Conservation (phyloP, 345 rosid species). For the Citrus sp. region DNA sequence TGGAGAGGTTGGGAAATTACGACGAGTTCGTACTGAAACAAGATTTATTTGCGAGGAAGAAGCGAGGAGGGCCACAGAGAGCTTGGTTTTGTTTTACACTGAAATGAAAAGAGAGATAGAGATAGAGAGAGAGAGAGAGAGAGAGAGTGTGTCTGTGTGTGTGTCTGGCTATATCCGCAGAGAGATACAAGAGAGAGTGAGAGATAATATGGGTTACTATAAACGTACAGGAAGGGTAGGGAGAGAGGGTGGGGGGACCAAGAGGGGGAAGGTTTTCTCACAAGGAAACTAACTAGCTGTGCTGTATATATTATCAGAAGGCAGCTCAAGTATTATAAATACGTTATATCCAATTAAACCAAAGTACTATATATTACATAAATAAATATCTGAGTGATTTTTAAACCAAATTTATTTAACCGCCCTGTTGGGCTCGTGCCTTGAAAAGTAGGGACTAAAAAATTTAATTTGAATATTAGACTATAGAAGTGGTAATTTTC, state of each 20-base stretch:
- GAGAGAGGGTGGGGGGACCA: not conserved
- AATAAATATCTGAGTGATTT: too few species aligned
- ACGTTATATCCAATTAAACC: too few species aligned
- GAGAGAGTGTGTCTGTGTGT: not conserved
- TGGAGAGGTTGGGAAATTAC: not conserved
- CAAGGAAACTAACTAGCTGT: conserved; percentile 7
- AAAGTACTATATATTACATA: too few species aligned
- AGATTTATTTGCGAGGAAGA: not conserved
- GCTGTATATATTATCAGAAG: too few species aligned
- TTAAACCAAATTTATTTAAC: too few species aligned
- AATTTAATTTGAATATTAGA: too few species aligned
- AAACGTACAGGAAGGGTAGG: conserved; percentile 13
- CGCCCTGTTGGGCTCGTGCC: too few species aligned
- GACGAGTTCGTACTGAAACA: not conserved
- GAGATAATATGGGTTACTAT: conserved; percentile 5
- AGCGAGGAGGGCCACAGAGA: not conserved
- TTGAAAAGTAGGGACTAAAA: too few species aligned
- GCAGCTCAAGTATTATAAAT: too few species aligned
- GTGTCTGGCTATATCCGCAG: too few species aligned
- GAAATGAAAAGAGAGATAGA: not conserved
- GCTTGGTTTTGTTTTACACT: not conserved
- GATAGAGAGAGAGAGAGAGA: not conserved
- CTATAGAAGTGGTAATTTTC: too few species aligned
- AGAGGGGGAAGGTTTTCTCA: conserved; percentile 16
- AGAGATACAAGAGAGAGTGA: not conserved